phyloP scores from a whole-genome alignment of 2,329 filamentous ascomycete species.

The Diplodia seriata region DNA sequence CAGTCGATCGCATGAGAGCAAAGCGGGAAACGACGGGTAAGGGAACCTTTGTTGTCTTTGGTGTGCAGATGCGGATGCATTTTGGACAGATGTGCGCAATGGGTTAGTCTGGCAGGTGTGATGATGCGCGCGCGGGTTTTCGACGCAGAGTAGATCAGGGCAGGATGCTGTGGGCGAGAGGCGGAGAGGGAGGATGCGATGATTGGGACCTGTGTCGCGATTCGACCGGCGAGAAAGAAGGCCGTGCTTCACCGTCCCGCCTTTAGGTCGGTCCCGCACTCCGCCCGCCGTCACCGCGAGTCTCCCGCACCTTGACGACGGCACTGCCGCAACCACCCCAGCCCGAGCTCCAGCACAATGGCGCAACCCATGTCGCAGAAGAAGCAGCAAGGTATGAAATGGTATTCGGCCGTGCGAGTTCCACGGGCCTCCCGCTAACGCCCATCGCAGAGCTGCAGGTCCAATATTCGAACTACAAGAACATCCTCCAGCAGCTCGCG shows the following conservation, averaged over 20 bases:
- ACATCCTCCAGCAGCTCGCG: slow-evolving; percentile 85
- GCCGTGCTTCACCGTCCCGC: slow-evolving; percentile 20
- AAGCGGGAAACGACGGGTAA: slow-evolving; percentile 8
- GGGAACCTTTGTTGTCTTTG: slow-evolving; percentile 82
- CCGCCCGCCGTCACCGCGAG: slow-evolving; percentile 21
- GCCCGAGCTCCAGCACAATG: slow-evolving; percentile 42
- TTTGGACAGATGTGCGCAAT: slow-evolving; percentile 40
- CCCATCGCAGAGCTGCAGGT: slow-evolving; percentile 72
- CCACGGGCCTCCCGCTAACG: slow-evolving; percentile 25
- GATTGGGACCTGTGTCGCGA: slow-evolving; percentile 20
- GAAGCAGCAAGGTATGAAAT: slow-evolving; percentile 72
- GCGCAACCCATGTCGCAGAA: slow-evolving; percentile 56
- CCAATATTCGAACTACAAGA: slow-evolving; percentile 79
- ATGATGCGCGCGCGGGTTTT: neutral
- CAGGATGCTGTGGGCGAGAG: slow-evolving; percentile 21
- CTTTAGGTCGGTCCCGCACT: slow-evolving; percentile 15
- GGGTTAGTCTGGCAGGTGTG: neutral
- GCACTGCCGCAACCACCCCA: slow-evolving; percentile 10
- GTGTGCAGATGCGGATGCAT: slow-evolving; percentile 99
- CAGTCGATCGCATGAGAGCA: slow-evolving; percentile 20
- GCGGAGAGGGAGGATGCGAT: neutral
- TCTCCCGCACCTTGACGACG: slow-evolving; percentile 19
- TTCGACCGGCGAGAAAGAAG: slow-evolving; percentile 11
- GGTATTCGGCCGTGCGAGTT: neutral
- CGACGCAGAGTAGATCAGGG: slow-evolving; percentile 10